phyloP scores from a whole-genome alignment of 2,329 filamentous ascomycete species.

The Trichoderma sp. region DNA sequence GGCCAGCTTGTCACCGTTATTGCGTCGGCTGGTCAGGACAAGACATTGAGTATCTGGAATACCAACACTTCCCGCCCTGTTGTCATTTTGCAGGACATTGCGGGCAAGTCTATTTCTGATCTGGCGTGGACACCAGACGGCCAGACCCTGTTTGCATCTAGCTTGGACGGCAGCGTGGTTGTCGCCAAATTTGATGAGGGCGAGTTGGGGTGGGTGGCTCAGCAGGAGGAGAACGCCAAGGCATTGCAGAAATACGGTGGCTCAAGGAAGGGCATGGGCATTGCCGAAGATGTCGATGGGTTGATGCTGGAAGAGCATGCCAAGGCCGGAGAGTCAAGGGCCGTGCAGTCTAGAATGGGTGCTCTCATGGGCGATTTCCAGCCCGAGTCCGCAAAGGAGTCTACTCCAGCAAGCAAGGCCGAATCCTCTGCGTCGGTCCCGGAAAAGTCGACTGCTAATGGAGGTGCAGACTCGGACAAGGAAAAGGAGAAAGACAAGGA shows the following conservation, averaged over 20 bases:
- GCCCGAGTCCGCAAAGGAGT: constrained; percentile 52
- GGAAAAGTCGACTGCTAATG: constrained; percentile 40
- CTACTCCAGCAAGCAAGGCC: constrained; percentile 34
- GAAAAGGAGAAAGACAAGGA: constrained; percentile 23
- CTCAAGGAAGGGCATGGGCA: constrained; percentile 81
- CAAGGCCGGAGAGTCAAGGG: constrained; percentile 84
- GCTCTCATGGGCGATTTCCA: constrained; percentile 90
- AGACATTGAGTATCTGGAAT: constrained; percentile 95
- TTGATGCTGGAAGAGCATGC: constrained; percentile 85
- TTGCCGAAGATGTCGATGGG: constrained; percentile 86
- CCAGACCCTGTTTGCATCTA: constrained; percentile 78
- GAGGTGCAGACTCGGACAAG: constrained; percentile 36
- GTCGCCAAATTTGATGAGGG: constrained; percentile 78
- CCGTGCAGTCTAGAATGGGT: constrained; percentile 92
- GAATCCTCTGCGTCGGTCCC: constrained; percentile 16
- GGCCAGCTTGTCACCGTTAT: constrained; percentile 79
- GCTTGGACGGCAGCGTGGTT: constrained; percentile 85
- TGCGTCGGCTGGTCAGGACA: constrained; percentile 94
- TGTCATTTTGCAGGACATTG: constrained; percentile 83
- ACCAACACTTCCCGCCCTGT: constrained; percentile 91
- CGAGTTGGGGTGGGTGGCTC: constrained; percentile 86
- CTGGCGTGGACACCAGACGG: constrained; percentile 93
- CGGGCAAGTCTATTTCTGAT: constrained; percentile 89
- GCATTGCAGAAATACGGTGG: constrained; percentile 89
- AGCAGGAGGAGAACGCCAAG: constrained; percentile 85